Conservation (phyloP, 106 monocot species). For the Xerophyta viscosa region DNA sequence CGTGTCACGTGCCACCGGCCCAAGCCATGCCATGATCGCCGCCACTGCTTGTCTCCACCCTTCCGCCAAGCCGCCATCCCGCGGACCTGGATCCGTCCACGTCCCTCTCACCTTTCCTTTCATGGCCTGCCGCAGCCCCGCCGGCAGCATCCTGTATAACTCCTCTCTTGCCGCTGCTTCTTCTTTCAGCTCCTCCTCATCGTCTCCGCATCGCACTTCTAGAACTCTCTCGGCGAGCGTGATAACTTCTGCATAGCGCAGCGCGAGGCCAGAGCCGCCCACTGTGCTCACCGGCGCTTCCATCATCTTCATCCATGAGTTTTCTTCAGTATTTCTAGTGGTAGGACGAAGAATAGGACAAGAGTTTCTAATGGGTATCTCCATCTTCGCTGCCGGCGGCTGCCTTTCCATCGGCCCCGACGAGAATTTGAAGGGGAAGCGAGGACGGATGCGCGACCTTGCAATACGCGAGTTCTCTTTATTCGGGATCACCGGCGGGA, state of each 20-base stretch:
- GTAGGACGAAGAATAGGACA: slow-evolving; percentile 24
- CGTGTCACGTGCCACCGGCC: slow-evolving; percentile 53
- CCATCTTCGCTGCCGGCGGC: background rate
- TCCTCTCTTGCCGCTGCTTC: slow-evolving; percentile 32
- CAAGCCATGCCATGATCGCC: slow-evolving; percentile 55
- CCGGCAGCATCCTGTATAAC: slow-evolving; percentile 35
- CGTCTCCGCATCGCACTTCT: slow-evolving; percentile 8
- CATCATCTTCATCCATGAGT: slow-evolving; percentile 14
- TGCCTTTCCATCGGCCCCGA: slow-evolving; percentile 32
- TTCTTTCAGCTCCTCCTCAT: slow-evolving; percentile 4
- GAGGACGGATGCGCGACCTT: background rate
- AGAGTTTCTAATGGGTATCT: slow-evolving; percentile 23
- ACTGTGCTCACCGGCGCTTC: slow-evolving; percentile 24
- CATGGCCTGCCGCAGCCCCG: slow-evolving; percentile 20
- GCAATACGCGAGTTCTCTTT: slow-evolving; percentile 2
- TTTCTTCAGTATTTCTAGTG: background rate
- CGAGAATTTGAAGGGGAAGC: slow-evolving; percentile 6
- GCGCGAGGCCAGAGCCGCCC: slow-evolving; percentile 34
- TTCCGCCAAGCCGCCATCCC: slow-evolving; percentile 31
- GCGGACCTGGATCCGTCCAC: slow-evolving; percentile 24
- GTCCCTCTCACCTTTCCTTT: slow-evolving; percentile 38
- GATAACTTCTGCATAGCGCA: slow-evolving; percentile 53
- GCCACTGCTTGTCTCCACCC: slow-evolving; percentile 57
- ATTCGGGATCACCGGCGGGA: slow-evolving; percentile 21
- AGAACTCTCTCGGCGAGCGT: slow-evolving; percentile 30